phyloP scores from a whole-genome alignment of 495 filamentous ascomycete species.

The Xylaria telfairii region DNA sequence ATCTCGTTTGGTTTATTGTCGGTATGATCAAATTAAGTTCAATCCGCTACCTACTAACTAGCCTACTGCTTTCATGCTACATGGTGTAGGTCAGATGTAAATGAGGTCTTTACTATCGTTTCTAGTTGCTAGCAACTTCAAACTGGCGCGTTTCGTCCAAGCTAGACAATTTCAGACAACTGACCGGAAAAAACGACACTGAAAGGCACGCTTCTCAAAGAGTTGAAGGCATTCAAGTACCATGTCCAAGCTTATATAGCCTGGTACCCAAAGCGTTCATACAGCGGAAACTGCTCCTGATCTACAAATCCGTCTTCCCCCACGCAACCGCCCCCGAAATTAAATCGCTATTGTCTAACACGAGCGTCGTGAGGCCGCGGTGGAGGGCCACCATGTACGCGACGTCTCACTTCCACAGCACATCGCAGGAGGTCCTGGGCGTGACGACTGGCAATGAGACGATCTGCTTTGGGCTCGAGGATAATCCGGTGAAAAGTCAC shows the following conservation, averaged over 20 bases:
- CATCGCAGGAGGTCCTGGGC: constrained; percentile 69
- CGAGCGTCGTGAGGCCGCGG: constrained; percentile 64
- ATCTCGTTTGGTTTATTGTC: not conserved
- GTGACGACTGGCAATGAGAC: constrained; percentile 62
- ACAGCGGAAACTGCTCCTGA: not conserved
- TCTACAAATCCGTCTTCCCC: constrained; percentile 1
- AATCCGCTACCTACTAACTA: not conserved
- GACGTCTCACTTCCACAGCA: constrained; percentile 68
- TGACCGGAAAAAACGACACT: not conserved
- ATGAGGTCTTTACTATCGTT: not conserved
- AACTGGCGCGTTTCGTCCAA: not conserved
- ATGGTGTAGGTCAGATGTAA: not conserved
- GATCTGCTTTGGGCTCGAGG: constrained; percentile 71
- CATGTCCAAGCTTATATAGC: not conserved
- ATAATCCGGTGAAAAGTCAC: constrained; percentile 64
- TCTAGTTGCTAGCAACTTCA: not conserved
- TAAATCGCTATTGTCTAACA: constrained; percentile 55
- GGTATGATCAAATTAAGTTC: not conserved
- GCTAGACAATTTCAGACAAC: not conserved
- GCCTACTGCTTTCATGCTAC: not conserved
- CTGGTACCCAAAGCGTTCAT: not conserved
- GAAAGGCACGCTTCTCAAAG: not conserved
- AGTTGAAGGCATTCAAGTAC: not conserved
- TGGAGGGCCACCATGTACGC: constrained; percentile 74
- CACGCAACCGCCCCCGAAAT: constrained; percentile 52